phyloP scores from a whole-genome alignment of 495 filamentous ascomycete genomes.

The Xylaria venustula region DNA sequence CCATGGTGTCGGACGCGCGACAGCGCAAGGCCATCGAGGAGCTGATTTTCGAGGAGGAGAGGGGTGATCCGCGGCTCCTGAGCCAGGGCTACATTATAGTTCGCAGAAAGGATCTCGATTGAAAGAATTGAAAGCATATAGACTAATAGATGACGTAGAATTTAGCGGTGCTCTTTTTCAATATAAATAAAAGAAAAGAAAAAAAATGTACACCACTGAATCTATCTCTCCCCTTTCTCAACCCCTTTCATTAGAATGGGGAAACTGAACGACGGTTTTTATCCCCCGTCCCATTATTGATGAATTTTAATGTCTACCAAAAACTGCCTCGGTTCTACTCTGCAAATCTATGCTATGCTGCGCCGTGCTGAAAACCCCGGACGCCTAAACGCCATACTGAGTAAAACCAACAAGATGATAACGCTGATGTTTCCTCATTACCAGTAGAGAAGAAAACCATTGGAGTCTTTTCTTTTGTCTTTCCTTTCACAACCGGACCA shows the following conservation, averaged over 20 bases:
- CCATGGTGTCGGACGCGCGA: conserved; percentile 17
- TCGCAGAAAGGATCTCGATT: conserved; percentile 42
- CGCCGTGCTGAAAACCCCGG: neutral
- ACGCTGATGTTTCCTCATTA: neutral
- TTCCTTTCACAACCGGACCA: too few species aligned
- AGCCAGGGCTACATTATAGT: conserved; percentile 49
- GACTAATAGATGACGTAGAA: neutral
- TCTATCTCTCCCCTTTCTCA: too few species aligned
- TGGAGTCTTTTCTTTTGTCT: too few species aligned
- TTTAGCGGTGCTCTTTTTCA: neutral
- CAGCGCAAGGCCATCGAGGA: conserved; percentile 39
- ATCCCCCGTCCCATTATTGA: neutral
- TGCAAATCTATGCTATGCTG: conserved; percentile 7
- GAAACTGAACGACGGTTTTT: neutral
- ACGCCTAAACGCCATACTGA: conserved; percentile 7
- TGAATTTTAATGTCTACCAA: too few species aligned
- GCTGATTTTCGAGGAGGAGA: conserved; percentile 41
- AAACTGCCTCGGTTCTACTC: too few species aligned
- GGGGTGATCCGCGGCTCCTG: conserved; percentile 35
- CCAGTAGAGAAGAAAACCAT: too few species aligned
- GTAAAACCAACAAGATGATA: neutral
- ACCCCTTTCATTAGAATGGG: too few species aligned
- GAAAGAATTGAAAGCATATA: neutral
- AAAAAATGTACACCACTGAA: too few species aligned
- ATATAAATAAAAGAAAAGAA: neutral